Evolutionary conservation across 108 stramenopile genomes (phyloP).

Genomic region (Skeletonema costatum): DNA sequence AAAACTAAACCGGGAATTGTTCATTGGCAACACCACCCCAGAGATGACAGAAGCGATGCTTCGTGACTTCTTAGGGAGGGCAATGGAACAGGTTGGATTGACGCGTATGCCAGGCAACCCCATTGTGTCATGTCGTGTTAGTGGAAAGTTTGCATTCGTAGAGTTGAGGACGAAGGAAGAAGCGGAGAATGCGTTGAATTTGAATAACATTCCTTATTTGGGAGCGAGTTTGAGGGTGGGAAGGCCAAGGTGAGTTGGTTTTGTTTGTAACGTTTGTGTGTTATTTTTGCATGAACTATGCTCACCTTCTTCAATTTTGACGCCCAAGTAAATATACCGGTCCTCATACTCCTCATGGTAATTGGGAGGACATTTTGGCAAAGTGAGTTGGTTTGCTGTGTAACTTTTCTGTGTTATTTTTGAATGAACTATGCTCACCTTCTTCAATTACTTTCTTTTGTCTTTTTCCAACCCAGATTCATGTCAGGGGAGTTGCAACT

Average conservation of each 20-base stretch:
- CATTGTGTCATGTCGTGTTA: slow-evolving; percentile 82
- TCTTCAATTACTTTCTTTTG: background rate
- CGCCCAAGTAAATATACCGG: slow-evolving; percentile 93
- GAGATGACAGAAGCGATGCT: slow-evolving; percentile 92
- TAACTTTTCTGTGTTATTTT: background rate
- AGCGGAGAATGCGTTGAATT: slow-evolving; percentile 89
- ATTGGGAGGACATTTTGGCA: slow-evolving; percentile 95
- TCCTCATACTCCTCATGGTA: slow-evolving; percentile 82
- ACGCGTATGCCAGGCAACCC: slow-evolving; percentile 84
- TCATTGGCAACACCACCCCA: slow-evolving; percentile 93
- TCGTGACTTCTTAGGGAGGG: slow-evolving; percentile 83
- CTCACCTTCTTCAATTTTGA: too few relatives aligned
- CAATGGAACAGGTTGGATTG: slow-evolving; percentile 87
- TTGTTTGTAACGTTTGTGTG: too few relatives aligned
- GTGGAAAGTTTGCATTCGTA: slow-evolving; percentile 94
- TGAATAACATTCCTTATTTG: slow-evolving; percentile 94
- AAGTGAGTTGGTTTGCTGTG: slow-evolving; percentile 48
- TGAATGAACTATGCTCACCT: background rate
- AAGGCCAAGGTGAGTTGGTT: too few relatives aligned
- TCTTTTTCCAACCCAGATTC: slow-evolving; percentile 35
- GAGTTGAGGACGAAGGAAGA: slow-evolving; percentile 86
- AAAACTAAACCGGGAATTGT: slow-evolving; percentile 87
- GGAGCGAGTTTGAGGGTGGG: slow-evolving; percentile 86
- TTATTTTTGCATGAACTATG: too few relatives aligned
- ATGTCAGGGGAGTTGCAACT: slow-evolving; percentile 81